phyloP scores from a whole-genome alignment of 1,139 yeast genomes.

The Pichia sp. region DNA sequence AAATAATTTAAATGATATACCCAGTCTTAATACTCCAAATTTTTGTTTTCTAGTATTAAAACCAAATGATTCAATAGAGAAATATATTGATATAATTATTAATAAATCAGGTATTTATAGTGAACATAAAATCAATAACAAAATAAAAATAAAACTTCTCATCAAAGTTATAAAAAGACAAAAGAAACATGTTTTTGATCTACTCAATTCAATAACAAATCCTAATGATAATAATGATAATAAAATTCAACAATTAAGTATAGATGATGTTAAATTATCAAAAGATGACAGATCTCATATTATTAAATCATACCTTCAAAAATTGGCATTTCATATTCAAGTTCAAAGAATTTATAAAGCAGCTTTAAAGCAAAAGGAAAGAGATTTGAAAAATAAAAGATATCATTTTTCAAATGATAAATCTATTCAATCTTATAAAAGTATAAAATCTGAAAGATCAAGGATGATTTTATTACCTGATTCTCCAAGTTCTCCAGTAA shows the following conservation, averaged over 20 bases:
- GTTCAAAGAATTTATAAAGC: conserved; percentile 53
- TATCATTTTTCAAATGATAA: conserved; percentile 7
- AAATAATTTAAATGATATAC: conserved; percentile 25
- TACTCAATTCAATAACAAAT: neutral
- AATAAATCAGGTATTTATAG: conserved; percentile 41
- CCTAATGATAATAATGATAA: neutral
- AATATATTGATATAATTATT: conserved; percentile 36
- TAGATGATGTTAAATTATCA: conserved; percentile 15
- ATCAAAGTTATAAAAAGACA: conserved; percentile 29
- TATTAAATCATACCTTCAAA: conserved; percentile 41
- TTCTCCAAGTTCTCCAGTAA: conserved; percentile 1
- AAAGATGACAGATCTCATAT: conserved; percentile 41
- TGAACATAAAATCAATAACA: conserved; percentile 43
- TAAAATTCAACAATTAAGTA: neutral
- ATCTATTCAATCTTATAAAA: conserved; percentile 15
- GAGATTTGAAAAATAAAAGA: conserved; percentile 10
- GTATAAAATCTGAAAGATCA: conserved; percentile 18
- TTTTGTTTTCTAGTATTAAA: conserved; percentile 43
- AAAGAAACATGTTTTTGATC: conserved; percentile 13
- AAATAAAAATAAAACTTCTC: conserved; percentile 33
- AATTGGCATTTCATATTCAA: conserved; percentile 54
- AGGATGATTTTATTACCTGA: conserved; percentile 8
- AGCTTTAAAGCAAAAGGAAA: conserved; percentile 29
- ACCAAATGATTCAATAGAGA: conserved; percentile 38
- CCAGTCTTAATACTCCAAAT: conserved; percentile 27